Conservation (phyloP, 805 yeast genomes). For the Sungouiella thailandica region DNA sequence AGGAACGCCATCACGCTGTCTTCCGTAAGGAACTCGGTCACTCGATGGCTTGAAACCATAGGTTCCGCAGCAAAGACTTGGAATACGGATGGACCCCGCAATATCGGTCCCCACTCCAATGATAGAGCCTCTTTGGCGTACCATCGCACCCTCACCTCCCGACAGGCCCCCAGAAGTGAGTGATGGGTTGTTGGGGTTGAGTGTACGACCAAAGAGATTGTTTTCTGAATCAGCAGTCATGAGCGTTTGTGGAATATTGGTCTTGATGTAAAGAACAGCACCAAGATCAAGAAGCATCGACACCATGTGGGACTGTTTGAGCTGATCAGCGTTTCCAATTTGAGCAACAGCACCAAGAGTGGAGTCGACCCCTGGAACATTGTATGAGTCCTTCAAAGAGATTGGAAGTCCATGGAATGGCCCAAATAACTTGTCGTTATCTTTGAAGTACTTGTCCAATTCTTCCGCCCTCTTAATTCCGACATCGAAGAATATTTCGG, state of each 20-base stretch:
- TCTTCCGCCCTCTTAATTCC: conserved; percentile 17
- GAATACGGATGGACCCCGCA: conserved; percentile 1
- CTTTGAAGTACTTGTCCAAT: conserved; percentile 17
- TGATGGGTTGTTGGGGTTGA: conserved; percentile 1
- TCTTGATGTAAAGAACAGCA: conserved; percentile 1
- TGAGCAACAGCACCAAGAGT: conserved; percentile 10
- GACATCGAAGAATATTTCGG: conserved; percentile 30
- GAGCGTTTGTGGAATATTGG: not conserved
- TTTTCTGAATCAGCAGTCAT: not conserved
- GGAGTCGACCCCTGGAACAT: conserved; percentile 44
- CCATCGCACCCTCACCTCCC: conserved; percentile 1
- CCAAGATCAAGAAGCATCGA: not conserved
- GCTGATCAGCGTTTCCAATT: conserved; percentile 42
- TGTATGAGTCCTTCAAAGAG: conserved; percentile 37
- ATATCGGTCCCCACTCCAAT: not conserved
- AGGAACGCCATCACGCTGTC: not conserved
- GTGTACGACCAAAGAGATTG: conserved; percentile 1
- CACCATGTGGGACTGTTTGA: conserved; percentile 10
- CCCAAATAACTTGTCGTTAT: conserved; percentile 14
- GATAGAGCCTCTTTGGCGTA: not conserved
- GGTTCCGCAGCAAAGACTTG: not conserved
- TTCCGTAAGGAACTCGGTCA: not conserved
- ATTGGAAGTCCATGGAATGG: conserved; percentile 26
- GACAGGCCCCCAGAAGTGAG: conserved; percentile 1
- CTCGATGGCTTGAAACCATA: conserved; percentile 1